A percentile compares a stretch with the other conserved stretches of the same genome.
Evolutionary conservation across 345 rosid species (phyloP).

Genomic region (Garcia nutans): DNA sequence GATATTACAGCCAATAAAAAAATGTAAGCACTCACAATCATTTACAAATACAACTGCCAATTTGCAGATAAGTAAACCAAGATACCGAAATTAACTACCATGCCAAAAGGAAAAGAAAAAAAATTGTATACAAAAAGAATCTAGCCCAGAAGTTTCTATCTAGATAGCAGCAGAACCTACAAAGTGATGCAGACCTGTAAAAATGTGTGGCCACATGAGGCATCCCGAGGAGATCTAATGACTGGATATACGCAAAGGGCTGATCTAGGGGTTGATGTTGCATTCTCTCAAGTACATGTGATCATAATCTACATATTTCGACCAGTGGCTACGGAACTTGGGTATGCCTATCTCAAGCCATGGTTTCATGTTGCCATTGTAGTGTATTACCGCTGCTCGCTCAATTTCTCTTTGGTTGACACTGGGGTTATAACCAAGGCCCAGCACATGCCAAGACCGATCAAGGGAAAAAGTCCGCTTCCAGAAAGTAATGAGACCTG

Average conservation of each 20-base stretch:
- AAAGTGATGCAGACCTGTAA: constrained; percentile 31
- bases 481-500: constrained; percentile 78
- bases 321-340: constrained; percentile 67
- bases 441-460: constrained; percentile 64
- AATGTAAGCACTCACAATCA: not conserved
- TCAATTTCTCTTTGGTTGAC: constrained; percentile 70
- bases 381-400: constrained; percentile 71
- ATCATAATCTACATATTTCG: constrained; percentile 60
- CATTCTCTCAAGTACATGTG: constrained; percentile 70
- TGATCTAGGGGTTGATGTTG: constrained; percentile 62
- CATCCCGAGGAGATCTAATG: not conserved
- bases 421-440: constrained; percentile 82
- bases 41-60: constrained; percentile 13
- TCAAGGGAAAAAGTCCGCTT: constrained; percentile 62
- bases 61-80: not conserved
- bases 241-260: not conserved
- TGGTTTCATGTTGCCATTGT: constrained; percentile 82
- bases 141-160: constrained; percentile 13
- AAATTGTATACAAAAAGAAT: constrained; percentile 37
- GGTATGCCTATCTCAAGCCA: constrained; percentile 93
- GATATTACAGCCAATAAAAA: not conserved
- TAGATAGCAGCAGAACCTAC: constrained; percentile 14
- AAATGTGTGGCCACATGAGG: not conserved
- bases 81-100: not conserved
- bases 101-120: not conserved